phyloP scores from a whole-genome alignment of 2,329 filamentous ascomycete species.

The Ascochyta rabiei region DNA sequence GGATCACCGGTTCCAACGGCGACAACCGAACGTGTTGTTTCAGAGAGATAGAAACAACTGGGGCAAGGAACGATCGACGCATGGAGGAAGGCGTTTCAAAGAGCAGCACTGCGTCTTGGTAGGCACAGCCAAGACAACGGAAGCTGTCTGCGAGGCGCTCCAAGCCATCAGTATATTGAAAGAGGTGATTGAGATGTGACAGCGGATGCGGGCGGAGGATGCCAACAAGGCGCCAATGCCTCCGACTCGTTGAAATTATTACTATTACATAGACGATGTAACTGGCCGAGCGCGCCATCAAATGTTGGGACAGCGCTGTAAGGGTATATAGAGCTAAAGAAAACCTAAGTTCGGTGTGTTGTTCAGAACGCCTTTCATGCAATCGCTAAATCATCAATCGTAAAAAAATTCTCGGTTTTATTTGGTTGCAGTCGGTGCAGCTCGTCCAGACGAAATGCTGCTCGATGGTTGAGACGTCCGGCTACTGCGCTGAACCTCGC shows the following conservation, averaged over 20 bases:
- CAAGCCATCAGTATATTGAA: not conserved
- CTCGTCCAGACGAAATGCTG: conserved; percentile 12
- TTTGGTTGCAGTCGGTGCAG: conserved; percentile 2
- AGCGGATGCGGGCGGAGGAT: not conserved
- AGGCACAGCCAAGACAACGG: not conserved
- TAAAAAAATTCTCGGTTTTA: conserved; percentile 12
- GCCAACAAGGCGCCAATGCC: not conserved
- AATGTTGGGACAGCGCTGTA: not conserved
- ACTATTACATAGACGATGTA: conserved; percentile 3
- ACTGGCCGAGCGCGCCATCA: not conserved
- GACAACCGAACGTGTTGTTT: not conserved
- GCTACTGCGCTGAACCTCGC: conserved; percentile 28
- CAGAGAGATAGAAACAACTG: conserved; percentile 4
- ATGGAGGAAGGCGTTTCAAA: conserved; percentile 6
- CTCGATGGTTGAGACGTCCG: conserved; percentile 12
- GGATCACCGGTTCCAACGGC: not conserved
- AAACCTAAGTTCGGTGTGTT: not conserved
- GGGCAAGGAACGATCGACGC: conserved; percentile 5
- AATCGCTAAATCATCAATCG: conserved; percentile 18
- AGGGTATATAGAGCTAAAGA: conserved; percentile 16
- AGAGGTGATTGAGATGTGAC: not conserved
- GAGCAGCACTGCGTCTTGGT: not conserved
- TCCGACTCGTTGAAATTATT: conserved; percentile 6
- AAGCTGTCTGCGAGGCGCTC: not conserved
- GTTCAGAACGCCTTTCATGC: conserved; percentile 13